Percentiles rank a stretch among this genome's conserved stretches.
These are phyloP conservation scores for Lasiodiplodia citricola DNA, from an alignment of 2,329 filamentous ascomycete species.

Conservation along the genomic window DNA sequence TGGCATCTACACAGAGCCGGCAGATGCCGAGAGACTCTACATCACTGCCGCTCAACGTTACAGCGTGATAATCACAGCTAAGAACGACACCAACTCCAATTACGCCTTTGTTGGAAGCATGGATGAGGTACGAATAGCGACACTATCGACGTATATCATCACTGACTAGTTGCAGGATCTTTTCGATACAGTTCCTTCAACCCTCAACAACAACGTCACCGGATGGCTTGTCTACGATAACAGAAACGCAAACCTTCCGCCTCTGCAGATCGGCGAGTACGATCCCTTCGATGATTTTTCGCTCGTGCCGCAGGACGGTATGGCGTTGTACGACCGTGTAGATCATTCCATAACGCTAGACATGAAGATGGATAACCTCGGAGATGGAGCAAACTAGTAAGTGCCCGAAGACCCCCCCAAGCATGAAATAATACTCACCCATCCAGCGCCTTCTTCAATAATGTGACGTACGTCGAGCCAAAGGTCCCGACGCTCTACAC, in stretches of 20 bases:
- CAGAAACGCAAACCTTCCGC: conserved; percentile 50
- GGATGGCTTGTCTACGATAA: conserved; percentile 63
- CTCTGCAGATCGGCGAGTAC: conserved; percentile 65
- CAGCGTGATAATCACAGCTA: conserved; percentile 67
- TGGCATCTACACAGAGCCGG: conserved; percentile 68
- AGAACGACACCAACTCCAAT: conserved; percentile 57
- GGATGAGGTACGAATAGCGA: conserved; percentile 45
- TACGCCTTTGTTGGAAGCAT: conserved; percentile 66
- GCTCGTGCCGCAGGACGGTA: conserved; percentile 71
- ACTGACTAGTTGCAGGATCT: conserved; percentile 42
- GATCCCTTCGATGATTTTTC: conserved; percentile 75
- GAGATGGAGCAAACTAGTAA: conserved; percentile 70
- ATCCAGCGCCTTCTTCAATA: conserved; percentile 63
- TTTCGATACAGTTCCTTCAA: conserved; percentile 71
- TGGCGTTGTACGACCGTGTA: conserved; percentile 64
- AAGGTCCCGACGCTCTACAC: conserved; percentile 84
- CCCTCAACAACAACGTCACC: conserved; percentile 69
- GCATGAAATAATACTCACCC: background rate
- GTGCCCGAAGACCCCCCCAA: conserved; percentile 30
- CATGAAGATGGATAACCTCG: conserved; percentile 67
- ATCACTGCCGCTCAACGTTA: conserved; percentile 74
- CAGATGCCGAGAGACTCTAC: conserved; percentile 64
- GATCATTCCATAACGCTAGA: conserved; percentile 67
- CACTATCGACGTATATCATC: background rate
- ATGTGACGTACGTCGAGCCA: conserved; percentile 74